Evolutionary conservation across 768 basidiomycete genomes (phyloP), one percentile per base, ranked within the genome.

Genomic region (Lactifluus piperatus): DNA sequence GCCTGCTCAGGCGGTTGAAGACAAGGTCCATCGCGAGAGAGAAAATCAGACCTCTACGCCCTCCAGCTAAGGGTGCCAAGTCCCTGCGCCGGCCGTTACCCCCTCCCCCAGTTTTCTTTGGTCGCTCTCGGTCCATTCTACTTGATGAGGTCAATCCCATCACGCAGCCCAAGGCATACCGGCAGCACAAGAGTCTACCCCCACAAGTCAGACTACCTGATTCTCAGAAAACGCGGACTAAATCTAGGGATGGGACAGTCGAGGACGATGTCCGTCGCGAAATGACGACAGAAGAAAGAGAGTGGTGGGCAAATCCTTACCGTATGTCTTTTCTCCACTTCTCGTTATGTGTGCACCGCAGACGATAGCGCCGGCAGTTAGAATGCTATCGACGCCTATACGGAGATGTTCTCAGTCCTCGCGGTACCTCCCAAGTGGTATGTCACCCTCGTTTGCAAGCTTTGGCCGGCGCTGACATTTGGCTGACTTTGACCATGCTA

Each of bases 251-350:
- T 20, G 64, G 58, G 30, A 57, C 58, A 47, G 58, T 51, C 29
- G 47, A 49, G 47, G 10, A 44, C 11, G 54, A 55, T 6, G 66
- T 47, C 16, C 78, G 77, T 13, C 75, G 85, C 32, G 75, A 74
- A 57, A 91, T 90, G 88, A 76, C 79, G 0, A 65, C 67, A 43
- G 73, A 81, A 64, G 88, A 91, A 72, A 74, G 79, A 63, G 69
- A 70, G 27, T 88, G 84, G 81, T 85, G 81, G 81, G 78, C 86
- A 11, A 88, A 81, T 68, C 88, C 89, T 55, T 92, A 90, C 70
- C 75, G 88, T 91, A 72, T 61, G 73, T 73, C 39, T 55, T 45
- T 27, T 36, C 22, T 37, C 27, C 50, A 11, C 11, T 39, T 41
- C 27, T 18, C 44, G 51, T 49, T 55, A 13, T 37, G 16, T 20